Base-by-base conservation (phyloP, 805 yeast species). In the Candida nitratophila region DNA sequence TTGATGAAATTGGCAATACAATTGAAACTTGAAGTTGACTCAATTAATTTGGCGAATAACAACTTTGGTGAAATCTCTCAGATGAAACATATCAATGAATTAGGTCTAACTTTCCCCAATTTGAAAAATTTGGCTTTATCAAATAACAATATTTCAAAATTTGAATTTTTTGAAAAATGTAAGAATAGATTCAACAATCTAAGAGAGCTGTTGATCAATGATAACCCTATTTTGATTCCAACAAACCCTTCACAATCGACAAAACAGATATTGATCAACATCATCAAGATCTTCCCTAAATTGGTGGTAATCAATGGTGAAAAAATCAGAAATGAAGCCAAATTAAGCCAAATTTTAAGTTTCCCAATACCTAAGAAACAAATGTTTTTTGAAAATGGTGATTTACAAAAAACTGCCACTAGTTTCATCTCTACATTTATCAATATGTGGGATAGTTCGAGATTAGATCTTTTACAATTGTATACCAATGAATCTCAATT, bases 401-500 rank as follows among this genome's bases (percentile, higher is more conserved):
- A 79, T 34, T 71, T 88, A 29, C 88, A 85, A 49, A 68, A 70
- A 22, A 65, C 85, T 27, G 81, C 93, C 7, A 81, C 89, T n/a
- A 79, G 74, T 54, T 93, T 93, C 60, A 69, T 90, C 7, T 64
- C 87, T 26, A 83, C 86, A 51, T 93, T 76, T 62, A 68, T 86
- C 46, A 79, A 80, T 43, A 66, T 83, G 40, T 93, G 96, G 95
- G 99, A 93, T 65, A 54, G 74, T 6, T 80, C 86, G 56, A 69
- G 99, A 47, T 55, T 71, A 10, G 90, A 83, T 45, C 68, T 93
- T 40, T 59, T 83, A 61, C 73, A 75, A 37, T 68, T 93, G 27
- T 93, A 93, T 60, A 87, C 93, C 42, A 76, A 77, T 40, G 84
- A 83, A 55, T 87, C 97, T 0, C 86, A 84, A 57, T 91, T 93